These are phyloP conservation scores for Papilionanthe hybrid DNA, from an alignment of 116 monocot species.

Conservation along the genomic window DNA sequence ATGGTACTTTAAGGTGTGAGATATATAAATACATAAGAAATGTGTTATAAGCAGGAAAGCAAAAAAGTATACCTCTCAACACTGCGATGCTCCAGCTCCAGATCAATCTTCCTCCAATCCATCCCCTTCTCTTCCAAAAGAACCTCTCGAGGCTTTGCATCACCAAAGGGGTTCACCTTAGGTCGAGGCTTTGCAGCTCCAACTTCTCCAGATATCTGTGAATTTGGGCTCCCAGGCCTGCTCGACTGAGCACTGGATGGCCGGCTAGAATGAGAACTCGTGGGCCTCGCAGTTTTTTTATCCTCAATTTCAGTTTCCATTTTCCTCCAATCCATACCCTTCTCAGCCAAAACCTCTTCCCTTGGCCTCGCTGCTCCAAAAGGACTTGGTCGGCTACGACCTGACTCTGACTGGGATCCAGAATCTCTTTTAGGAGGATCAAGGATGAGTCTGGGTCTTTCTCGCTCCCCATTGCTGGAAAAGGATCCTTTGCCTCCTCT, in stretches of 20 bases:
- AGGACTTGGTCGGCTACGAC: conserved; percentile 46
- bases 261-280: conserved; percentile 73
- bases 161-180: conserved; percentile 94
- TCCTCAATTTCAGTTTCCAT: conserved; percentile 61
- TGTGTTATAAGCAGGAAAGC: not conserved
- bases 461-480: conserved; percentile 37
- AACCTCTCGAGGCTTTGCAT: conserved; percentile 90
- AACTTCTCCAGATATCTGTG: conserved; percentile 19
- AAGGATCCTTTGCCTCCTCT: conserved; percentile 26
- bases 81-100: conserved; percentile 75
- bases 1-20: too few species aligned
- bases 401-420: conserved; percentile 11
- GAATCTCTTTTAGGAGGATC: conserved; percentile 57
- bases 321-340: conserved; percentile 89
- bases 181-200: conserved; percentile 25
- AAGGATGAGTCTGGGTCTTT: conserved; percentile 62
- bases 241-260: conserved; percentile 75
- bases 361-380: conserved; percentile 86
- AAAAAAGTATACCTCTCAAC: conserved; percentile 57
- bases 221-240: conserved; percentile 45
- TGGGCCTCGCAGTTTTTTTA: conserved; percentile 66
- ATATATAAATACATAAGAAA: not conserved
- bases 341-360: conserved; percentile 79
- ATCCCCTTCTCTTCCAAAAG: conserved; percentile 72
- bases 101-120: conserved; percentile 96